Evolutionary conservation across 1,139 yeast species (phyloP).

Genomic region (Hanseniaspora gamundiae): DNA sequence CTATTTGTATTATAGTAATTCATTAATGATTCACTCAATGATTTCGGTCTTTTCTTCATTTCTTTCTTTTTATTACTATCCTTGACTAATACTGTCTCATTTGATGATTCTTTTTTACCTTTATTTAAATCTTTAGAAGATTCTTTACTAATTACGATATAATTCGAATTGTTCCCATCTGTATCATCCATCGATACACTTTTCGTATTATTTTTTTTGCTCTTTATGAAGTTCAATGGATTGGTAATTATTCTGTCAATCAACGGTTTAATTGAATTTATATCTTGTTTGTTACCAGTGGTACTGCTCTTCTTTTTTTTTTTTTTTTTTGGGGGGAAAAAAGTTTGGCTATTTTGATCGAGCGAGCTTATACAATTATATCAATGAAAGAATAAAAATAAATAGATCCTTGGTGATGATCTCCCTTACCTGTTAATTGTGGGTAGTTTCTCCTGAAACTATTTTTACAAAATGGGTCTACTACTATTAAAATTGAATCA

Average conservation of each 20-base stretch:
- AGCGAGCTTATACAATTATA: too few species aligned
- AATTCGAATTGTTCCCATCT: conserved; percentile 12
- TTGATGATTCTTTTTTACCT: too few species aligned
- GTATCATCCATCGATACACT: conserved; percentile 6
- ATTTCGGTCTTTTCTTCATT: conserved; percentile 6
- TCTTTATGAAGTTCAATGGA: conserved; percentile 49
- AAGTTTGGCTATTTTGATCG: too few species aligned
- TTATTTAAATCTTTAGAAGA: too few species aligned
- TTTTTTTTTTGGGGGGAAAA: too few species aligned
- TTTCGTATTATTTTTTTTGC: conserved; percentile 20
- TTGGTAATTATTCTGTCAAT: conserved; percentile 47
- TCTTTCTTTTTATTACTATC: background rate
- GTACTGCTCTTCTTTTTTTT: background rate
- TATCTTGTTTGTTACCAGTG: background rate
- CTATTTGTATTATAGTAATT: conserved; percentile 1
- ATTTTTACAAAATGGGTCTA: too few species aligned
- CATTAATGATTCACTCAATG: conserved; percentile 6
- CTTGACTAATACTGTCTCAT: too few species aligned
- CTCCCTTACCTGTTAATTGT: too few species aligned
- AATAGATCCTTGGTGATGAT: too few species aligned
- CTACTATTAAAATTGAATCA: too few species aligned
- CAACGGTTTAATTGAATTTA: conserved; percentile 26
- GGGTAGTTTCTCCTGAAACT: too few species aligned
- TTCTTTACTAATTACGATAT: conserved; percentile 6
- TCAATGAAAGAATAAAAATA: too few species aligned